Base-by-base conservation (phyloP, 805 yeast genomes). In the Candida nonsorbophila region DNA sequence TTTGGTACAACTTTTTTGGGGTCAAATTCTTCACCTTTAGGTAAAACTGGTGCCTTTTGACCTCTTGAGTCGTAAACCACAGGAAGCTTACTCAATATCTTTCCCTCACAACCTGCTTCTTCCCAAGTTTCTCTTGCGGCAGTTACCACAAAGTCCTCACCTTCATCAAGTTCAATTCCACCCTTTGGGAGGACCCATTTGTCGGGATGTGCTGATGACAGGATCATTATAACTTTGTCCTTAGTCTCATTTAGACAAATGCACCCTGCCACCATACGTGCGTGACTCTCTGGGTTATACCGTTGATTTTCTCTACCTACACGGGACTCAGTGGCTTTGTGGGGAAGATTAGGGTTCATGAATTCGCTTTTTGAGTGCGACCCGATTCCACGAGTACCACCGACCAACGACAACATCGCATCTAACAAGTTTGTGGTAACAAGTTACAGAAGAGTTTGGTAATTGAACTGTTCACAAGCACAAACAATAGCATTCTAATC, bases 121-220 rank as follows among this genome's bases (percentile, higher is more conserved):
- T 92, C 98, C 98, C 98, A 92, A 0, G 95, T 84, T 51, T 92
- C 98, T 35, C 98, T 67, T 11, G 70, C 62, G 0, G 97, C 97
- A 4, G 84, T 60, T 4, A 58, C 51, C 6, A 50, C 53, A 29
- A 41, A 62, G 35, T 62, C 67, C 23, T 62, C 69, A 4, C 60
- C 55, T 54, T 85, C 98, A 53, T 92, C 98, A 16, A 51, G 51
- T 55, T 92, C 98, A 22, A 88, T 78, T 1, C 98, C 98, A 19
- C 98, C 98, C 53, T 92, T 92, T 4, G 98, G 98, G 4, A 92
- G 55, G 6, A 92, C 84, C 95, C 95, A 90, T 42, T 69, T 69
- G 34, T 75, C 72, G 23, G 67, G 69, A 38, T 77, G 78, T 5
- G 79, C 78, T 9, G 81, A 67, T 1, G 97, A 84, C 33, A 83